Percentiles rank a stretch among this genome's conserved stretches.
Evolutionary conservation across 1,284 basidiomycete genomes (phyloP).

Genomic region (Ceratobasidium theobromae): DNA sequence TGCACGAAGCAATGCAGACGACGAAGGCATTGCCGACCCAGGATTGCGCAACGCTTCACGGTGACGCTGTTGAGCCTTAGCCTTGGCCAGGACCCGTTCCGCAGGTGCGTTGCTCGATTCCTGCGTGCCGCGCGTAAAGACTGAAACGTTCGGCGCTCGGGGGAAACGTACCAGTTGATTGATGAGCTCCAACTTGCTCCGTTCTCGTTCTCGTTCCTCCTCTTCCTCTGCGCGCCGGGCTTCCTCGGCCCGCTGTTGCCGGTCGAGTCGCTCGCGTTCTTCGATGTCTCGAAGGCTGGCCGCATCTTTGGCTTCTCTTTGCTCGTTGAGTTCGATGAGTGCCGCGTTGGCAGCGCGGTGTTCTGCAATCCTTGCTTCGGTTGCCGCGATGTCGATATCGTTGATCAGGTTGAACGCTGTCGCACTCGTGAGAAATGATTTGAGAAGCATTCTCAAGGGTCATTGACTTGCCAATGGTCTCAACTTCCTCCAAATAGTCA

Average conservation of each 20-base stretch:
- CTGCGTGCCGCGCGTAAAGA: constrained; percentile 10
- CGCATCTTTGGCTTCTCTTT: constrained; percentile 72
- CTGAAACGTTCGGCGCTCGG: neutral
- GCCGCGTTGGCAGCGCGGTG: constrained; percentile 81
- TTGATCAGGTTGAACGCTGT: constrained; percentile 95
- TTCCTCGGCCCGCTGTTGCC: constrained; percentile 69
- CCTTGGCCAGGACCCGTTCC: constrained; percentile 64
- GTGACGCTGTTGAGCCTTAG: constrained; percentile 38
- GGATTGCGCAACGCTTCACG: constrained; percentile 37
- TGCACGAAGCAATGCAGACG: constrained; percentile 44
- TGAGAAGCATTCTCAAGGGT: neutral
- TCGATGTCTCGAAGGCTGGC: constrained; percentile 72
- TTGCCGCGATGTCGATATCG: constrained; percentile 80
- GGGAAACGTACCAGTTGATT: constrained; percentile 77
- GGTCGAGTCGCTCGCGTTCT: constrained; percentile 67
- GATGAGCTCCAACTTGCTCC: constrained; percentile 71
- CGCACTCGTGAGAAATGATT: constrained; percentile 25
- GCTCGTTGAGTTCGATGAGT: constrained; percentile 75
- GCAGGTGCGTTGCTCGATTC: constrained; percentile 54
- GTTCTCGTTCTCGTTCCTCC: constrained; percentile 71
- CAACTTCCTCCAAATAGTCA: constrained; percentile 94
- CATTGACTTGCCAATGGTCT: constrained; percentile 78
- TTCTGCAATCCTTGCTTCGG: constrained; percentile 78
- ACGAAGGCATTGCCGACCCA: constrained; percentile 37
- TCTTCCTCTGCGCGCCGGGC: constrained; percentile 70